phyloP scores from a whole-genome alignment of 495 filamentous ascomycete genomes.

The Xylaria sp. region DNA sequence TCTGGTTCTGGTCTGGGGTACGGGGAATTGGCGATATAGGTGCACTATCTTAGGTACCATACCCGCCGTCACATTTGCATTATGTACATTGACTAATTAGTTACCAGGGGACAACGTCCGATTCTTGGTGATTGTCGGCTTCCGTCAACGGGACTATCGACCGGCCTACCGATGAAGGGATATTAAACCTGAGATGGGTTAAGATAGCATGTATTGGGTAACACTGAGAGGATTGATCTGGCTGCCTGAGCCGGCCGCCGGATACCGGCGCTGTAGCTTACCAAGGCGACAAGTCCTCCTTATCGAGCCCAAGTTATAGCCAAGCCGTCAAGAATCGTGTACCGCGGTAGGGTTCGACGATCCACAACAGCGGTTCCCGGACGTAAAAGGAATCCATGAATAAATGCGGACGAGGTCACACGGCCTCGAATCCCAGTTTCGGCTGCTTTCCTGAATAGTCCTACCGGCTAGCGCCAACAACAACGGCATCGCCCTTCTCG shows the following conservation, averaged over 20 bases:
- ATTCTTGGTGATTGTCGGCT: neutral
- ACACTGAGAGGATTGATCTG: neutral
- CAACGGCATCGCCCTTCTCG: constrained; percentile 26
- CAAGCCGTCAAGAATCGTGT: constrained; percentile 1
- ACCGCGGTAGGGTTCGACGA: neutral
- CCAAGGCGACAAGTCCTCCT: neutral
- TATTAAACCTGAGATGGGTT: neutral
- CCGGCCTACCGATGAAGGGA: neutral
- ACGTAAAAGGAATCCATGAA: neutral
- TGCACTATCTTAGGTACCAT: neutral
- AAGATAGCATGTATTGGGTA: neutral
- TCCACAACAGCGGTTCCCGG: constrained; percentile 1
- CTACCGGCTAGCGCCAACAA: constrained; percentile 13
- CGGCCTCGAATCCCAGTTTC: neutral
- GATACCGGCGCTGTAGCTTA: neutral
- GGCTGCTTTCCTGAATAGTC: constrained; percentile 28
- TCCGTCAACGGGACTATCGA: neutral
- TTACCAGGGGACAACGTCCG: neutral
- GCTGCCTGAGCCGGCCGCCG: neutral
- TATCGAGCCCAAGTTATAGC: neutral
- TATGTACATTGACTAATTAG: neutral
- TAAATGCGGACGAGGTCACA: constrained; percentile 3
- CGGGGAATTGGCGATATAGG: neutral
- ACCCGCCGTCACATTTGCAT: neutral
- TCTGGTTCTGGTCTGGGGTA: constrained; percentile 7